phyloP scores from a whole-genome alignment of 768 basidiomycete genomes.

The Chalciporus pseudorubinellus region DNA sequence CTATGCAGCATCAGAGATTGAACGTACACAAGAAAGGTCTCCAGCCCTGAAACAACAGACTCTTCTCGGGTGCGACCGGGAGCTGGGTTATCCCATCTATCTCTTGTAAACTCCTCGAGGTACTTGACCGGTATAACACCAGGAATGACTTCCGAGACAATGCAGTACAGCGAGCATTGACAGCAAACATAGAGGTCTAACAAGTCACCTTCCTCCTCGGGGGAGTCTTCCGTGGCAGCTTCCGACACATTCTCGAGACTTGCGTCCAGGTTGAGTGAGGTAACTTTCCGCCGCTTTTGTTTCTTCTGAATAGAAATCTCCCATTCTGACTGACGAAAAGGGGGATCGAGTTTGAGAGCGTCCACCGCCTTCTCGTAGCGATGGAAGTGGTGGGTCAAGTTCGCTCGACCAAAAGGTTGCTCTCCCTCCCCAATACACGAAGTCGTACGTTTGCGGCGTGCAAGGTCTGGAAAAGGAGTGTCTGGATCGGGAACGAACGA shows the following conservation, averaged over 20 bases:
- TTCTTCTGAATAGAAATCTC: conserved; percentile 49
- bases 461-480: conserved; percentile 53
- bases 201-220: conserved; percentile 48
- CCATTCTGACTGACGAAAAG: conserved; percentile 60
- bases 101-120: conserved; percentile 60
- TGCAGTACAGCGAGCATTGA: conserved; percentile 74
- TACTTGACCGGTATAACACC: conserved; percentile 66
- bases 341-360: conserved; percentile 62
- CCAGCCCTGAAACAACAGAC: conserved; percentile 55
- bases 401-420: conserved; percentile 44
- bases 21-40: conserved; percentile 66
- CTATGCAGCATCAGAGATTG: neutral
- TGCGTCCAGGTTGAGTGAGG: conserved; percentile 35
- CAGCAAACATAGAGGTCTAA: conserved; percentile 83
- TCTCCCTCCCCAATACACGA: conserved; percentile 56
- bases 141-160: conserved; percentile 67
- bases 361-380: conserved; percentile 69
- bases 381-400: conserved; percentile 82
- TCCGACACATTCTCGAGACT: conserved; percentile 23
- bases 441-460: conserved; percentile 43
- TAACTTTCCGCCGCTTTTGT: conserved; percentile 52
- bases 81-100: conserved; percentile 58
- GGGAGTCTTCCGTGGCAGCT: conserved; percentile 31
- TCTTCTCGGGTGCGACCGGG: conserved; percentile 53
- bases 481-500: conserved; percentile 45